phyloP scores from a whole-genome alignment of 345 rosid genomes.

The Aethionema arabicum region DNA sequence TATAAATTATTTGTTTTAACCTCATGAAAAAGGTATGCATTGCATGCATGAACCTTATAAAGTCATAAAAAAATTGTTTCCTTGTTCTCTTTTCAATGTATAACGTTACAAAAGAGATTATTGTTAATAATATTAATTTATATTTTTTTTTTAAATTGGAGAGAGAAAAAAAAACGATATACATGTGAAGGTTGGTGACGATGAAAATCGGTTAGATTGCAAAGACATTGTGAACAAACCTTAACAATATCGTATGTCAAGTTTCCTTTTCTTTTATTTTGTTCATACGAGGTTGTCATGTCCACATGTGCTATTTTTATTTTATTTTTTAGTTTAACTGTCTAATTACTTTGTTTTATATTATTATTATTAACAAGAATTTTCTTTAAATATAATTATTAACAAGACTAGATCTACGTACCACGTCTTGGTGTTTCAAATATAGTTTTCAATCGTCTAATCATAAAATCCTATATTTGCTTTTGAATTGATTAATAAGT shows the following conservation, averaged over 20 bases:
- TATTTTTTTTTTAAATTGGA: conserved; percentile 2
- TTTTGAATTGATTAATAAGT: no score
- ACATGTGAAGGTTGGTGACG: conserved; percentile 34
- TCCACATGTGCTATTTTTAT: conserved; percentile 6
- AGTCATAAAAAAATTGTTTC: conserved; percentile 21
- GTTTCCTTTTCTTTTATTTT: conserved; percentile 28
- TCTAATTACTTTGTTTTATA: conserved; percentile 7
- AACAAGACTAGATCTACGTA: no score
- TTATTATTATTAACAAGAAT: no score
- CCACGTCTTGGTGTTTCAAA: no score
- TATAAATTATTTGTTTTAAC: conserved; percentile 18
- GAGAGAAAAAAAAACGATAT: conserved; percentile 18
- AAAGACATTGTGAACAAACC: conserved; percentile 30
- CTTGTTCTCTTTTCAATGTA: conserved; percentile 25
- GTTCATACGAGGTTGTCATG: conserved; percentile 34
- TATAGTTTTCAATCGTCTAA: no score
- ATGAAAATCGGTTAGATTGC: conserved; percentile 32
- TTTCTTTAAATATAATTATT: no score
- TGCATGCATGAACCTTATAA: conserved; percentile 40
- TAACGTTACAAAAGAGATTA: conserved; percentile 31
- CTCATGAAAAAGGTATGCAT: conserved; percentile 33
- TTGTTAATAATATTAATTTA: conserved; percentile 2
- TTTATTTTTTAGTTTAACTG: no score
- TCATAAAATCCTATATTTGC: no score
- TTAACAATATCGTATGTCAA: conserved; percentile 21